Evolutionary conservation across 495 filamentous ascomycete genomes (phyloP), one percentile per base, ranked within the genome.

Genomic region (Neurospora discreta): DNA sequence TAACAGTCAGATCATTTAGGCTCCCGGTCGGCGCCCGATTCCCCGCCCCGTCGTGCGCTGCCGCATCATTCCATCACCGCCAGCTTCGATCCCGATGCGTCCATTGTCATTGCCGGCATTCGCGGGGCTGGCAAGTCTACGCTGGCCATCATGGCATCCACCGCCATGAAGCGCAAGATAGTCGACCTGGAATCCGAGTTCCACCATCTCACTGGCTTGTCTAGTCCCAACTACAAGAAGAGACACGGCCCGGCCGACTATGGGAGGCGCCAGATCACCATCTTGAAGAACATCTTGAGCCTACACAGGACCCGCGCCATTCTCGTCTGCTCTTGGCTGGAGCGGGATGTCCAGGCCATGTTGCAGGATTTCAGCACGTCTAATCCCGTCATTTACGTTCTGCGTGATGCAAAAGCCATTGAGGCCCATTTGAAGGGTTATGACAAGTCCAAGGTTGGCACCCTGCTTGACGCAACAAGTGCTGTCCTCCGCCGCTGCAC

Each of bases 51-150:
- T 9, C 72, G 38, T 10, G 42, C 3, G 44, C 16, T 44, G 36
- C 23, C 58, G 9, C 1, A 33, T 65, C 15, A 65, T 18, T 26
- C 52, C 52, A 30, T 33, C 52, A 15, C 36, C 5, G 60, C 71
- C n/a, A 30, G 43, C 10, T 91, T 90, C 78, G 80, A 82, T 60
- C 78, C 82, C 3, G 83, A 88, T 76, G 86, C 89, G 1, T 91
- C 90, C 1, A 86, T 93, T 39, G 85, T 91, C 2, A 81, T 93
- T n/a, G 84, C 90, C 39, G 90, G 91, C 4, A 85, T 91, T 52
- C 88, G 89, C 15, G 90, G 91, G 1, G 87, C 89, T 5, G 90
- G 90, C 10, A 92, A 92, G 74, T 89, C 89, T 3, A 91, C 88
- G 41, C 82, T 93, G 13, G 90, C 88, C 0, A 85, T 92, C 69